Conservation (phyloP, 352 stramenopile genomes). For the Pythium angustatum region DNA sequence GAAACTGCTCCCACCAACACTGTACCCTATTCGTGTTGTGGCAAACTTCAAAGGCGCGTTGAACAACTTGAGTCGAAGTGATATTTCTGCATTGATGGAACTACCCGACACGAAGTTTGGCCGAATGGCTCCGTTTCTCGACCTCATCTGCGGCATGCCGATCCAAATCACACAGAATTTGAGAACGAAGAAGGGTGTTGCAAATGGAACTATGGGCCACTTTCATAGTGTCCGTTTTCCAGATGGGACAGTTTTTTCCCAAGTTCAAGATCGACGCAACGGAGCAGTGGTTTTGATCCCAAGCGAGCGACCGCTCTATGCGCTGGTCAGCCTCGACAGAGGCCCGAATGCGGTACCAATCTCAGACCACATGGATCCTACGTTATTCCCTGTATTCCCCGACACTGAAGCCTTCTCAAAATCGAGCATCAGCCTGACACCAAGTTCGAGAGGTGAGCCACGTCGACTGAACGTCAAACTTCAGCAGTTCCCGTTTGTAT, state of each 20-base stretch:
- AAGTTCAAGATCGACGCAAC: neutral
- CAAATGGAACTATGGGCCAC: conserved; percentile 20
- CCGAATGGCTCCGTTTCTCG: conserved; percentile 22
- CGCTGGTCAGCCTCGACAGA: conserved; percentile 1
- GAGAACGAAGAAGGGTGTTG: conserved; percentile 22
- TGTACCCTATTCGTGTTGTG: conserved; percentile 10
- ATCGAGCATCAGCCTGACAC: neutral
- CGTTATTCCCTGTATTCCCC: conserved; percentile 18
- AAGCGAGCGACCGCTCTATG: conserved; percentile 8
- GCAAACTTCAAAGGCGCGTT: conserved; percentile 23
- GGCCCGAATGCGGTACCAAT: neutral
- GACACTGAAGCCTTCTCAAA: conserved; percentile 1
- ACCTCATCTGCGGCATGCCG: conserved; percentile 20
- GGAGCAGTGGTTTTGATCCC: neutral
- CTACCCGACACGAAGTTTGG: conserved; percentile 22
- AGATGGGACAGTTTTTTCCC: neutral
- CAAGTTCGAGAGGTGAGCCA: neutral
- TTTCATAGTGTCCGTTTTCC: conserved; percentile 17
- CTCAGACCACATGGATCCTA: neutral
- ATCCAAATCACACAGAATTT: conserved; percentile 27
- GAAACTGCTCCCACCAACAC: neutral
- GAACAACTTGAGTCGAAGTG: conserved; percentile 12
- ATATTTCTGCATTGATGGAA: conserved; percentile 8
- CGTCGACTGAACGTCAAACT: neutral
- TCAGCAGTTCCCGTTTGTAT: conserved; percentile 13